These are phyloP conservation scores for Lodderomyces jiufengensis DNA, from an alignment of 1,139 yeast genomes.

Conservation along the genomic window DNA sequence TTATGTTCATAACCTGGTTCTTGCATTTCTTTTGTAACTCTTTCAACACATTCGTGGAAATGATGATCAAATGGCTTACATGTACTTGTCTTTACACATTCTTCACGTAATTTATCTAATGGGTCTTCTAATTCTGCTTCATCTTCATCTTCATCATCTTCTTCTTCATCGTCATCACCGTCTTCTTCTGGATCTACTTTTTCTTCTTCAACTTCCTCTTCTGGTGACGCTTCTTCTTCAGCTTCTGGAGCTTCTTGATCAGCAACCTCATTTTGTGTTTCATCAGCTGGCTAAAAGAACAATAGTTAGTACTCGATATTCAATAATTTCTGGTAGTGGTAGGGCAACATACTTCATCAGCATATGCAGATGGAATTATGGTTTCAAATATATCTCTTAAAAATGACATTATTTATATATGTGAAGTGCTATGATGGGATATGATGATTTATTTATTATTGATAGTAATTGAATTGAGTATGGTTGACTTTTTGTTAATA, in stretches of 20 bases:
- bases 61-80: conserved; percentile 82
- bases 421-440: background rate
- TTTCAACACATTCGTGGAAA: conserved; percentile 90
- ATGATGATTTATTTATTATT: background rate
- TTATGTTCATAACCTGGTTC: conserved; percentile 76
- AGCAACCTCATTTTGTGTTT: conserved; percentile 24
- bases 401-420: conserved; percentile 40
- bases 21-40: conserved; percentile 85
- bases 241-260: conserved; percentile 47
- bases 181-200: conserved; percentile 39
- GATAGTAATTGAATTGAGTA: too few species aligned
- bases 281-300: conserved; percentile 29
- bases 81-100: conserved; percentile 62
- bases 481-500: too few species aligned
- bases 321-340: background rate
- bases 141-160: conserved; percentile 73
- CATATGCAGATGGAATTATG: conserved; percentile 80
- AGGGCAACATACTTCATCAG: conserved; percentile 68
- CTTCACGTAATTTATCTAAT: conserved; percentile 61
- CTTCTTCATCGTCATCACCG: conserved; percentile 63
- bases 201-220: conserved; percentile 32
- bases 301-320: conserved; percentile 9
- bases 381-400: conserved; percentile 79
- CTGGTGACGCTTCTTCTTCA: conserved; percentile 19
- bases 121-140: conserved; percentile 74